These are phyloP conservation scores for Colletotrichum sp. DNA, from an alignment of 2,329 filamentous ascomycete species.

Conservation along the genomic window DNA sequence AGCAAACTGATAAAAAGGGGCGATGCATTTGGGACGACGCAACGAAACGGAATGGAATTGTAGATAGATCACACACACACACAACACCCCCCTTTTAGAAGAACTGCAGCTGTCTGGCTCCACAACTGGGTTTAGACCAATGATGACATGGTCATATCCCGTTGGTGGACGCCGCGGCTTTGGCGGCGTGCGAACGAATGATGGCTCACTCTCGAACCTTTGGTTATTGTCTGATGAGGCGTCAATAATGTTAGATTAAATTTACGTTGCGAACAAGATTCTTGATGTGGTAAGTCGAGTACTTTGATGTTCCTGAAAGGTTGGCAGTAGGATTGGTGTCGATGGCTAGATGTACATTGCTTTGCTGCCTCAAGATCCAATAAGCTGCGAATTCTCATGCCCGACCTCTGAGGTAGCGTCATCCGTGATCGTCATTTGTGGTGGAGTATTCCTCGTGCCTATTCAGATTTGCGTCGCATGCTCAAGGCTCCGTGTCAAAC, in stretches of 20 bases:
- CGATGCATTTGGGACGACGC: not conserved
- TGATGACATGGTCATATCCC: not conserved
- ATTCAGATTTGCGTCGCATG: not conserved
- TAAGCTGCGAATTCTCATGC: rapidly evolving
- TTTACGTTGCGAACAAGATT: not conserved
- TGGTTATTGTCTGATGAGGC: not conserved
- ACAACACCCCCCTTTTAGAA: not conserved
- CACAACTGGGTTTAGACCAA: not conserved
- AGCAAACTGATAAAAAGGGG: not conserved
- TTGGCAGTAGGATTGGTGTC: not conserved
- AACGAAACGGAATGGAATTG: not conserved
- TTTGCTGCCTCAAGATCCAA: not conserved
- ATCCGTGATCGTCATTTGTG: rapidly evolving
- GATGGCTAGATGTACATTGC: not conserved
- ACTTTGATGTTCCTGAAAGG: rapidly evolving
- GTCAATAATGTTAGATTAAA: not conserved
- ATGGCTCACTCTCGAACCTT: not conserved
- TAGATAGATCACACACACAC: not conserved
- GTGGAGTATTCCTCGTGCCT: rapidly evolving
- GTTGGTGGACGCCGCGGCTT: not conserved
- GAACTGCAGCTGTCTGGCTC: not conserved
- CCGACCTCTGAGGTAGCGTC: rapidly evolving
- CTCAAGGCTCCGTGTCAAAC: not conserved
- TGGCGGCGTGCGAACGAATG: not conserved
- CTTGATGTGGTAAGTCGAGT: not conserved